phyloP scores from a whole-genome alignment of 2,329 filamentous ascomycete genomes.

The Ceratocystis cacaofunesta region DNA sequence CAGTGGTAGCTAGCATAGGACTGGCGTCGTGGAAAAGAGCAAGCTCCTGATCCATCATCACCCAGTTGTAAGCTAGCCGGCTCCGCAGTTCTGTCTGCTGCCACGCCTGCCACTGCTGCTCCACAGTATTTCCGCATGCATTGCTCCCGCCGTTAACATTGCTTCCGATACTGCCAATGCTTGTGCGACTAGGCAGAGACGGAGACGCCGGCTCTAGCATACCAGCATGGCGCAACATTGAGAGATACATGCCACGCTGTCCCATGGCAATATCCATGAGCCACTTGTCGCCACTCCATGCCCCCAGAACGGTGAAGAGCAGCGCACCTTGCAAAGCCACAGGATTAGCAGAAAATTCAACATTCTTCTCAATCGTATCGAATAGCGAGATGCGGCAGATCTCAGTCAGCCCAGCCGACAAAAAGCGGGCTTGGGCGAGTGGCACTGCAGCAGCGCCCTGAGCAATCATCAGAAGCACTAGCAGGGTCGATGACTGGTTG shows the following conservation, averaged over 20 bases:
- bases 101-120: conserved; percentile 48
- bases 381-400: conserved; percentile 59
- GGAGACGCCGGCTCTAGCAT: conserved; percentile 40
- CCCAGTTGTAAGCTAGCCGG: conserved; percentile 59
- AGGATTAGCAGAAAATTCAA: conserved; percentile 51
- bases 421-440: conserved; percentile 47
- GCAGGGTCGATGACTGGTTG: conserved; percentile 48
- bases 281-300: conserved; percentile 65
- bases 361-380: conserved; percentile 56
- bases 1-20: conserved; percentile 48
- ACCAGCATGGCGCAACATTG: conserved; percentile 56
- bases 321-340: conserved; percentile 50
- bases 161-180: conserved; percentile 49
- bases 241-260: conserved; percentile 57
- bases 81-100: conserved; percentile 48
- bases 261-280: conserved; percentile 65
- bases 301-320: conserved; percentile 51
- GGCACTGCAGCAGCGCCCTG: conserved; percentile 54
- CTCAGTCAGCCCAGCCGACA: conserved; percentile 53
- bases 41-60: conserved; percentile 59
- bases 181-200: conserved; percentile 21
- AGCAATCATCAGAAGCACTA: conserved; percentile 58
- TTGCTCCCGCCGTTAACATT: conserved; percentile 24
- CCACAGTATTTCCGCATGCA: conserved; percentile 25
- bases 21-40: conserved; percentile 50